A percentile compares a stretch with the other conserved stretches of the same genome.
Conservation (phyloP, 2,329 filamentous ascomycete species). For the Clarireedia monteithiana region DNA sequence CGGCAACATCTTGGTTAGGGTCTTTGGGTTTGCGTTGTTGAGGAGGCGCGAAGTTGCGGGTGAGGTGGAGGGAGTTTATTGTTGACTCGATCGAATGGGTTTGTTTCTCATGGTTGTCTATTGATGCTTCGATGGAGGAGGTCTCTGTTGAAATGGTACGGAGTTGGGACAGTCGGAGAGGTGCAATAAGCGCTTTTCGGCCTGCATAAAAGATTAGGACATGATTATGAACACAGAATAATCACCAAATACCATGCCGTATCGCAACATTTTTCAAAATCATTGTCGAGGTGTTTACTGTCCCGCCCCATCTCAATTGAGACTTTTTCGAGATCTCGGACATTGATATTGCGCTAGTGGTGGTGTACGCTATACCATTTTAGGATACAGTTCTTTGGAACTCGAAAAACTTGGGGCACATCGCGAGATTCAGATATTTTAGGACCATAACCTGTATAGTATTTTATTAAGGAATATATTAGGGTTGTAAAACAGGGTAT, state of each 20-base stretch:
- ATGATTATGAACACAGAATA: neutral
- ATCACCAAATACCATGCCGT: slow-evolving; percentile 43
- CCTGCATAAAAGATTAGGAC: slow-evolving; percentile 34
- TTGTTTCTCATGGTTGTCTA: slow-evolving; percentile 10
- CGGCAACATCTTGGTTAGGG: slow-evolving; percentile 5
- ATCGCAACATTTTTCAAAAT: slow-evolving; percentile 46
- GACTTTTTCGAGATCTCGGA: slow-evolving; percentile 24
- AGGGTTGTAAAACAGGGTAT: neutral
- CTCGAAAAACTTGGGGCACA: neutral
- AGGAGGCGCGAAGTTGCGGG: slow-evolving; percentile 13
- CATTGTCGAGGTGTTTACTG: slow-evolving; percentile 35
- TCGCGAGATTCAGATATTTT: neutral
- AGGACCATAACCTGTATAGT: neutral
- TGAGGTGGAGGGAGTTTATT: slow-evolving; percentile 18
- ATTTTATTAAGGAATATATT: neutral
- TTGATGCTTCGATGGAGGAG: slow-evolving; percentile 10
- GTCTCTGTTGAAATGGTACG: slow-evolving; percentile 32
- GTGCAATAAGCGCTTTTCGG: slow-evolving; percentile 43
- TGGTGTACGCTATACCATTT: slow-evolving; percentile 10
- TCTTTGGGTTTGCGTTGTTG: neutral
- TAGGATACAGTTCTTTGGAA: neutral
- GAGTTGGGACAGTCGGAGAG: slow-evolving; percentile 32
- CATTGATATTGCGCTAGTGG: slow-evolving; percentile 14
- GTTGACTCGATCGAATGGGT: slow-evolving; percentile 18
- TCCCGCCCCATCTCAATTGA: slow-evolving; percentile 3